These are phyloP conservation scores for Dorcoceras hygrometricum DNA, from an alignment of 257 asterid genomes.

Conservation along the genomic window DNA sequence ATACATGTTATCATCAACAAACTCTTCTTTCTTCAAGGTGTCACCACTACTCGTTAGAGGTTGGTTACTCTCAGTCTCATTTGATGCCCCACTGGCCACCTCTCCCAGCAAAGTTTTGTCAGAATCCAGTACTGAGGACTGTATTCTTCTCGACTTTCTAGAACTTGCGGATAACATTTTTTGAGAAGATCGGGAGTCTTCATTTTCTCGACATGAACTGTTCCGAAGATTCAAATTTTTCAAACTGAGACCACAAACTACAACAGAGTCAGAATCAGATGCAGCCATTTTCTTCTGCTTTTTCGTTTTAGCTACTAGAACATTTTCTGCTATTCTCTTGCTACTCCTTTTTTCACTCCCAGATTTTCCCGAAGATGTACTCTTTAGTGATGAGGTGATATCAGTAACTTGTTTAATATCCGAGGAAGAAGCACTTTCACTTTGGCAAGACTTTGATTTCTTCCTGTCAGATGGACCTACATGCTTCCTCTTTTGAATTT, in stretches of 20 bases:
- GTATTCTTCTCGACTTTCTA: slow-evolving; percentile 57
- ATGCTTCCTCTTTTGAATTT: slow-evolving; percentile 52
- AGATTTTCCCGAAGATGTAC: slow-evolving; percentile 43
- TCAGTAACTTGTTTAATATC: slow-evolving; percentile 52
- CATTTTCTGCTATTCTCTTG: slow-evolving; percentile 90
- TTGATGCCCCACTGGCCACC: slow-evolving; percentile 46
- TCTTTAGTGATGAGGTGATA: slow-evolving; percentile 44
- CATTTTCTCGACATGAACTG: slow-evolving; percentile 42
- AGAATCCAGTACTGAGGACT: slow-evolving; percentile 34
- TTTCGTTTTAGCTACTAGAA: slow-evolving; percentile 59
- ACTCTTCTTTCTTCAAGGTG: slow-evolving; percentile 49
- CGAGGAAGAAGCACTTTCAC: slow-evolving; percentile 69
- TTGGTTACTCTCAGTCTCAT: slow-evolving; percentile 43
- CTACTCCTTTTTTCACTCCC: slow-evolving; percentile 62
- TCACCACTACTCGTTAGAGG: slow-evolving; percentile 38
- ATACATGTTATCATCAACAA: slow-evolving; percentile 43
- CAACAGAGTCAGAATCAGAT: slow-evolving; percentile 63
- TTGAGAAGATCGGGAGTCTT: slow-evolving; percentile 36
- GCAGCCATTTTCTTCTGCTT: slow-evolving; percentile 51
- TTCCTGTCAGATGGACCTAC: slow-evolving; percentile 40
- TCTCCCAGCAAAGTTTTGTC: slow-evolving; percentile 48
- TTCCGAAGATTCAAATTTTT: slow-evolving; percentile 43
- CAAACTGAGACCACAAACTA: slow-evolving; percentile 40
- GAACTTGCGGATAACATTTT: slow-evolving; percentile 45
- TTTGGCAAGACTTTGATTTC: slow-evolving; percentile 62